Evolutionary conservation across 2,329 filamentous ascomycete genomes (phyloP).

Genomic region (Exophiala sp.): DNA sequence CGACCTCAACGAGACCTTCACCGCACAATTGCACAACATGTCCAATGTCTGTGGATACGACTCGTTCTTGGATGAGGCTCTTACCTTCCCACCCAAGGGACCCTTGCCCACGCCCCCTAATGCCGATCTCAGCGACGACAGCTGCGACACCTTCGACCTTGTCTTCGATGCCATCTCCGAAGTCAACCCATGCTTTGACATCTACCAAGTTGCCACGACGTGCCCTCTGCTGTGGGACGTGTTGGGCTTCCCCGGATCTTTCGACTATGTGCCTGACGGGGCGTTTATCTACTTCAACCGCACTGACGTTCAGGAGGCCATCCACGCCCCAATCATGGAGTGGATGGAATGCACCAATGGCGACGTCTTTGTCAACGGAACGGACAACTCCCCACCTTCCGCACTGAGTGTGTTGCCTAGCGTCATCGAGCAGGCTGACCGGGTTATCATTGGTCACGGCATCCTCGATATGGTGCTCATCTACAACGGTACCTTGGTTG

Average conservation of each 20-base stretch:
- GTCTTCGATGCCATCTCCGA: slow-evolving; percentile 53
- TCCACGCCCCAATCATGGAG: slow-evolving; percentile 58
- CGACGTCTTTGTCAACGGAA: slow-evolving; percentile 45
- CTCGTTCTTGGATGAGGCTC: slow-evolving; percentile 45
- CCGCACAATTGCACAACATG: slow-evolving; percentile 38
- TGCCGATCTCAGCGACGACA: slow-evolving; percentile 39
- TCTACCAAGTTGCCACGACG: slow-evolving; percentile 69
- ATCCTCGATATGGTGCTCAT: slow-evolving; percentile 66
- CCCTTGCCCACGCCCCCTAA: slow-evolving; percentile 55
- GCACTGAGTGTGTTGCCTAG: slow-evolving; percentile 60
- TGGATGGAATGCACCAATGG: slow-evolving; percentile 57
- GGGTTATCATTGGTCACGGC: slow-evolving; percentile 72
- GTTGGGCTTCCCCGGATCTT: slow-evolving; percentile 64
- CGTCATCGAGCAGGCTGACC: slow-evolving; percentile 69
- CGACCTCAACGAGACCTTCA: slow-evolving; percentile 44
- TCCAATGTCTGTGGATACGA: slow-evolving; percentile 48
- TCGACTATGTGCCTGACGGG: slow-evolving; percentile 61
- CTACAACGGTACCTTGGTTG: slow-evolving; percentile 65
- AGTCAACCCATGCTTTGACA: slow-evolving; percentile 74
- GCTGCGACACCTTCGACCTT: slow-evolving; percentile 58
- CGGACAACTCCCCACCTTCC: slow-evolving; percentile 48
- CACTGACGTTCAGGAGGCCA: slow-evolving; percentile 63
- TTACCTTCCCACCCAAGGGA: slow-evolving; percentile 66
- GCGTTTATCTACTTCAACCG: slow-evolving; percentile 67
- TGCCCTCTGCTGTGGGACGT: slow-evolving; percentile 70